phyloP scores from a whole-genome alignment of 2,329 filamentous ascomycete genomes.

The Juglanconis sp. region DNA sequence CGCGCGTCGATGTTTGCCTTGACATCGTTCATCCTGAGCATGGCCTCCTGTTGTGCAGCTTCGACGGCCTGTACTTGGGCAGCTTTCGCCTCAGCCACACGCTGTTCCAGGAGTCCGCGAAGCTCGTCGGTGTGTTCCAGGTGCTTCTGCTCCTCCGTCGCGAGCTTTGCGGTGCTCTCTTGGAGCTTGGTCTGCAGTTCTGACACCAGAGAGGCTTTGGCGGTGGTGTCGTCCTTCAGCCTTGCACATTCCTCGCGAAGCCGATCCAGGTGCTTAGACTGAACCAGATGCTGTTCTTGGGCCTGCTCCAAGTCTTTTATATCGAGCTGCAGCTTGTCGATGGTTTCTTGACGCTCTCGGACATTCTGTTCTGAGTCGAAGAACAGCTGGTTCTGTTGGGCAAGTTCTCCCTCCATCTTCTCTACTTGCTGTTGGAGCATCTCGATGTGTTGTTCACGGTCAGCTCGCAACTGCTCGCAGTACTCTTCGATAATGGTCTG shows the following conservation, averaged over 20 bases:
- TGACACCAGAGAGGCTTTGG: slow-evolving; percentile 14
- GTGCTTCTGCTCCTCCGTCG: slow-evolving; percentile 19
- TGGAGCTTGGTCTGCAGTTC: slow-evolving; percentile 22
- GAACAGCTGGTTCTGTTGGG: neutral
- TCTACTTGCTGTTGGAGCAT: slow-evolving; percentile 17
- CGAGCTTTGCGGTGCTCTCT: slow-evolving; percentile 13
- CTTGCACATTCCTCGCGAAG: slow-evolving; percentile 11
- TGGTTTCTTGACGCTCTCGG: neutral
- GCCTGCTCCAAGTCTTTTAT: slow-evolving; percentile 21
- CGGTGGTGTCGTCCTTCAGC: slow-evolving; percentile 19
- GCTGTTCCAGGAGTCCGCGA: slow-evolving; percentile 19
- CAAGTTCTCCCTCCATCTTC: slow-evolving; percentile 14
- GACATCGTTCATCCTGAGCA: slow-evolving; percentile 25
- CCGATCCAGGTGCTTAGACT: slow-evolving; percentile 11
- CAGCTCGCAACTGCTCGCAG: slow-evolving; percentile 3
- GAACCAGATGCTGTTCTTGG: neutral
- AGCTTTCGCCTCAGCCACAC: slow-evolving; percentile 17
- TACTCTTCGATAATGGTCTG: slow-evolving; percentile 18
- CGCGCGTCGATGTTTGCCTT: slow-evolving; percentile 25
- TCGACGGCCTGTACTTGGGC: slow-evolving; percentile 25
- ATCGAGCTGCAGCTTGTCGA: slow-evolving; percentile 14
- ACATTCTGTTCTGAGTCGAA: neutral
- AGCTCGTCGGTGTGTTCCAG: slow-evolving; percentile 18
- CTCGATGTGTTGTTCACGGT: neutral
- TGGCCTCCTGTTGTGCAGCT: slow-evolving; percentile 30